Base-by-base conservation (phyloP, 176 grass and related monocot species). In the Pontederia crassipes region DNA sequence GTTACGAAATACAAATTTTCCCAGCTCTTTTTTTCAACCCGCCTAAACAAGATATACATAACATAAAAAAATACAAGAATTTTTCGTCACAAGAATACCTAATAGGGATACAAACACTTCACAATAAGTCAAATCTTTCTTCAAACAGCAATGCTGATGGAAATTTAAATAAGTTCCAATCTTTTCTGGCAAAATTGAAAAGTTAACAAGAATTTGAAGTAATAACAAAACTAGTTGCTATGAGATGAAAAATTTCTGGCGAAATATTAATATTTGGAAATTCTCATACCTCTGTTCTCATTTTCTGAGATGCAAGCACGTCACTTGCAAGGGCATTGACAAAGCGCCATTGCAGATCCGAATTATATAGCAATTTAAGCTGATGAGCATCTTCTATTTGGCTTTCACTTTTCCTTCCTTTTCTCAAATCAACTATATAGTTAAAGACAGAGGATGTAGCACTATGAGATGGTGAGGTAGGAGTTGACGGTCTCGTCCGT, bases 321-420 rank as follows among this genome's bases (percentile, higher is more conserved):
- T 92, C 87, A 68, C 88, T 76, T 54, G 74, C 64, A 62, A 79
- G 86, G 28, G 93, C 84, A 85, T 86, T 98, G 61, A 89, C 81
- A 76, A 88, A 92, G 56, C 72, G 76, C 93, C 93, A 98, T 68
- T 98, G 93, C 57, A 98, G 73, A 66, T 72, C 72, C 76, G 84
- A 80, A 73, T 85, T 98, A 66, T 92, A 71, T 67, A 98, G 82
- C 45, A 92, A 68, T 61, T 74, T 81, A 70, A 98, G 76, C 68
- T 92, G 87, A 76, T 88, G 93, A 46, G 78, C 60, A 72, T 88
- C 93, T 78, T 97, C 93, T 66, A 83, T 70, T 47, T 91, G 81
- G 55, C 76, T 76, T 12, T 70, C 71, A 40, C 59, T 85, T 63
- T 80, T 91, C 82, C 85, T 98, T 63, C 78, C 83, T 76, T 72